Percentiles rank a stretch among this genome's conserved stretches.
These are phyloP conservation scores for Malbranchea zuffiana DNA, from an alignment of 2,329 filamentous ascomycete genomes.

Conservation along the genomic window DNA sequence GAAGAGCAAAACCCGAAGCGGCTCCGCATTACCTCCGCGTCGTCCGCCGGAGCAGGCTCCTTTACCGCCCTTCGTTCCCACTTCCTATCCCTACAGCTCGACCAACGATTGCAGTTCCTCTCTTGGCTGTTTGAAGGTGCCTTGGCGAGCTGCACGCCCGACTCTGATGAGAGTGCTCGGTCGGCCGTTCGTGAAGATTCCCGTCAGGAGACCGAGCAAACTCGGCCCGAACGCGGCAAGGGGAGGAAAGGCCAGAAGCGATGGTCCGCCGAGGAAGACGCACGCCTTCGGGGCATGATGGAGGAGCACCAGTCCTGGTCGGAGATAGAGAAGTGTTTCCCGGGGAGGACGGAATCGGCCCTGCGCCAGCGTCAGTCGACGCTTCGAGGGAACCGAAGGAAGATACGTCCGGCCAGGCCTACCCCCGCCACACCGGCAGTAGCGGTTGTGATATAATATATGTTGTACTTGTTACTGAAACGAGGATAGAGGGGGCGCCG, in stretches of 20 bases:
- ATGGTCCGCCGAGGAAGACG: neutral
- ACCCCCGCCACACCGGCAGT: neutral
- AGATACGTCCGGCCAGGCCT: neutral
- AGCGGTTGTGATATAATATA: neutral
- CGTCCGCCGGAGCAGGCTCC: slow-evolving; percentile 1
- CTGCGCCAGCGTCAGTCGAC: slow-evolving; percentile 2
- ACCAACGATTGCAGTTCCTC: slow-evolving; percentile 5
- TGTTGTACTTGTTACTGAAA: too few relatives aligned
- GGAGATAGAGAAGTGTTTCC: slow-evolving; percentile 6
- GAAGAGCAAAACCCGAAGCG: neutral
- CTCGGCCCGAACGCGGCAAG: neutral
- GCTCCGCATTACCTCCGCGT: neutral
- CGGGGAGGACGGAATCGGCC: slow-evolving; percentile 6
- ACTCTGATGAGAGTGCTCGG: neutral
- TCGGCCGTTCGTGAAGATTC: neutral
- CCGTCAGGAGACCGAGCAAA: neutral
- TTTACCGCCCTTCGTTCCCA: slow-evolving; percentile 5
- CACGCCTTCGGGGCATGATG: neutral
- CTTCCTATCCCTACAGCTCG: slow-evolving; percentile 5
- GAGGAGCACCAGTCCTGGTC: neutral
- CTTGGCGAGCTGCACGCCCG: slow-evolving; percentile 3
- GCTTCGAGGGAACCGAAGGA: neutral
- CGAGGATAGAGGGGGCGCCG: too few relatives aligned
- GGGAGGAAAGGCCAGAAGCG: neutral
- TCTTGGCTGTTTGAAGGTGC: slow-evolving; percentile 6